Evolutionary conservation across 208 protist genomes (phyloP).

Genomic region (Leishmania major): DNA sequence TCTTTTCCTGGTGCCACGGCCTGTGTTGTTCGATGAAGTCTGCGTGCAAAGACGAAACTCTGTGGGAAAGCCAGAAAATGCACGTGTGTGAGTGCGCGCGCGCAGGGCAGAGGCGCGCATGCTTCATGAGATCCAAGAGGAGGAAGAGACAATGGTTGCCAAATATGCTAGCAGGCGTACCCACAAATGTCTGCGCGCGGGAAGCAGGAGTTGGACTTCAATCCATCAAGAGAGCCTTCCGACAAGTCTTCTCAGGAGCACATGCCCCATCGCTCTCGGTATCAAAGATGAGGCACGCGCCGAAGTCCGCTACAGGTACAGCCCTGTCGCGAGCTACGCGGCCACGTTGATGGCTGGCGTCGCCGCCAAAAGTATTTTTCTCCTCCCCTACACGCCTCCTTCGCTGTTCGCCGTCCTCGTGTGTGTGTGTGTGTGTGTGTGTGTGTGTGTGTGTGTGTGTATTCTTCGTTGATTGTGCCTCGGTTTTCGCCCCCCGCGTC

Average conservation of each 20-base stretch:
- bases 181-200: background rate
- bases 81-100: background rate
- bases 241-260: background rate
- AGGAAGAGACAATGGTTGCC: background rate
- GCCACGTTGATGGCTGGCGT: background rate
- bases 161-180: background rate
- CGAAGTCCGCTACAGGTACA: background rate
- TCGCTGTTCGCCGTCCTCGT: background rate
- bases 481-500: background rate
- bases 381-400: background rate
- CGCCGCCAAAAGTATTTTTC: background rate
- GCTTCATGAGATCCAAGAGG: background rate
- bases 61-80: background rate
- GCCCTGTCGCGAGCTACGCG: background rate
- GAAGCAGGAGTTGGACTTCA: background rate
- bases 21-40: background rate
- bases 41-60: background rate
- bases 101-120: background rate
- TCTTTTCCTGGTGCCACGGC: background rate
- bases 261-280: background rate
- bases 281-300: background rate
- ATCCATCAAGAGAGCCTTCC: background rate
- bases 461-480: background rate
- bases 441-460: background rate
- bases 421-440: background rate